Evolutionary conservation across 2,329 filamentous ascomycete species (phyloP).

Genomic region (Coniochaeta hoffmannii): DNA sequence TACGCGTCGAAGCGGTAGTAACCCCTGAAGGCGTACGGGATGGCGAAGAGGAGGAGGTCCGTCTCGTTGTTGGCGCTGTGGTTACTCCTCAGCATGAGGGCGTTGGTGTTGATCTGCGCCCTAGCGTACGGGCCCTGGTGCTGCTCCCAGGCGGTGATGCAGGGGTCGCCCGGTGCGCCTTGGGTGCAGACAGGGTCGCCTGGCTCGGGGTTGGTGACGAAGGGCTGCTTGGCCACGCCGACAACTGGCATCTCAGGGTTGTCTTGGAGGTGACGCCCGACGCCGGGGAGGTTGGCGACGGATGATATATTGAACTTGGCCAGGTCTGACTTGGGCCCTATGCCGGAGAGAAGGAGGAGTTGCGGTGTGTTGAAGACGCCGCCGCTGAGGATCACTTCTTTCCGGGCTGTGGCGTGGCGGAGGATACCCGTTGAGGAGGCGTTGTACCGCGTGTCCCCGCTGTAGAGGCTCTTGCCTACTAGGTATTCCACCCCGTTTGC

Average conservation of each 20-base stretch:
- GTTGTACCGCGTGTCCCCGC: slow-evolving; percentile 21
- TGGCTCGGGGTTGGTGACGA: slow-evolving; percentile 11
- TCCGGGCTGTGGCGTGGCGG: slow-evolving; percentile 18
- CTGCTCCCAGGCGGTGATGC: slow-evolving; percentile 26
- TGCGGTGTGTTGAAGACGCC: slow-evolving; percentile 44
- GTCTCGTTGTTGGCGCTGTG: slow-evolving; percentile 25
- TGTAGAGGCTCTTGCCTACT: slow-evolving; percentile 25
- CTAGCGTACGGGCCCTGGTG: slow-evolving; percentile 18
- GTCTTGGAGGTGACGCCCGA: slow-evolving; percentile 44
- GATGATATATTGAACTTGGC: slow-evolving; percentile 34
- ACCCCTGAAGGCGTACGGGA: slow-evolving; percentile 39
- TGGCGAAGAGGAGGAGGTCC: slow-evolving; percentile 42
- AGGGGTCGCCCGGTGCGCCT: slow-evolving; percentile 24
- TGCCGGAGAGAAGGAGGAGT: slow-evolving; percentile 42
- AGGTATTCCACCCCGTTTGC: slow-evolving; percentile 25
- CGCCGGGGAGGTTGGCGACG: slow-evolving; percentile 37
- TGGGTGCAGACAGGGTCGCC: slow-evolving; percentile 25
- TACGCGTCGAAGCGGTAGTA: slow-evolving; percentile 42
- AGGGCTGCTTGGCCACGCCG: slow-evolving; percentile 11
- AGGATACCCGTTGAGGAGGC: slow-evolving; percentile 17
- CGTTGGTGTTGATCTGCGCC: slow-evolving; percentile 34
- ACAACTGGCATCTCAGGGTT: slow-evolving; percentile 31
- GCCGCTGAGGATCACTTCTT: slow-evolving; percentile 41
- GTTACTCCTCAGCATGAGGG: slow-evolving; percentile 34
- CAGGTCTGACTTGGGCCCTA: slow-evolving; percentile 35